phyloP scores from a whole-genome alignment of 768 basidiomycete species.

The Kwoniella dejecticola region DNA sequence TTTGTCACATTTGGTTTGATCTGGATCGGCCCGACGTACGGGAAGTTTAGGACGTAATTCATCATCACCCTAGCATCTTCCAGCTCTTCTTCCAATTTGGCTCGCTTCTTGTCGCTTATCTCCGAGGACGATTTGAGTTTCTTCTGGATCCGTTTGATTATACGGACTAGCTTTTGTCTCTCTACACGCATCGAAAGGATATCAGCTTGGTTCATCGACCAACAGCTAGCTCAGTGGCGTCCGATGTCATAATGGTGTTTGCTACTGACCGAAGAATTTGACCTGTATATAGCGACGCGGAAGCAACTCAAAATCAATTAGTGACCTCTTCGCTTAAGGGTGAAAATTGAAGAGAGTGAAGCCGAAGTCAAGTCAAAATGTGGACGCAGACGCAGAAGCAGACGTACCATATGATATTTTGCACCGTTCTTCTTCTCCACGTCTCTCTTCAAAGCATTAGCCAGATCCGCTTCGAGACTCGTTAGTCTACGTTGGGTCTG shows the following conservation, averaged over 20 bases:
- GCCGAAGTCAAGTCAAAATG: neutral
- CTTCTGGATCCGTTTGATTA: slow-evolving; percentile 59
- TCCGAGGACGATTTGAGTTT: slow-evolving; percentile 20
- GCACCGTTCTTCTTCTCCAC: slow-evolving; percentile 66
- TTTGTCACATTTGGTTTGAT: too few relatives aligned
- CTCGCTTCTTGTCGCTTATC: slow-evolving; percentile 62
- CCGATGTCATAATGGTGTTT: too few relatives aligned
- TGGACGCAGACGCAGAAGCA: neutral
- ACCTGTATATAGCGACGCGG: slow-evolving; percentile 54
- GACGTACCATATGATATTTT: slow-evolving; percentile 72
- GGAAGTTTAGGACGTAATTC: slow-evolving; percentile 71
- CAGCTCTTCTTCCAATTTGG: slow-evolving; percentile 61
- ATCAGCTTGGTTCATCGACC: neutral
- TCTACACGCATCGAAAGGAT: slow-evolving; percentile 61
- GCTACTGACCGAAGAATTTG: slow-evolving; percentile 89
- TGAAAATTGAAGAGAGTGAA: too few relatives aligned
- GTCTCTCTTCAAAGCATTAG: slow-evolving; percentile 46
- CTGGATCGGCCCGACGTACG: too few relatives aligned
- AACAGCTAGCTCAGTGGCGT: too few relatives aligned
- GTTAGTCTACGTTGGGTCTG: slow-evolving; percentile 77
- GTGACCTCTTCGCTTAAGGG: too few relatives aligned
- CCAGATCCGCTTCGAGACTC: slow-evolving; percentile 64
- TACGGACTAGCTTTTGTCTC: slow-evolving; percentile 79
- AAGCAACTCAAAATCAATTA: neutral
- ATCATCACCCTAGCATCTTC: slow-evolving; percentile 76